Base-by-base conservation (phyloP, 192 early-diverging fungal genomes). In the Coemansia sp. region DNA sequence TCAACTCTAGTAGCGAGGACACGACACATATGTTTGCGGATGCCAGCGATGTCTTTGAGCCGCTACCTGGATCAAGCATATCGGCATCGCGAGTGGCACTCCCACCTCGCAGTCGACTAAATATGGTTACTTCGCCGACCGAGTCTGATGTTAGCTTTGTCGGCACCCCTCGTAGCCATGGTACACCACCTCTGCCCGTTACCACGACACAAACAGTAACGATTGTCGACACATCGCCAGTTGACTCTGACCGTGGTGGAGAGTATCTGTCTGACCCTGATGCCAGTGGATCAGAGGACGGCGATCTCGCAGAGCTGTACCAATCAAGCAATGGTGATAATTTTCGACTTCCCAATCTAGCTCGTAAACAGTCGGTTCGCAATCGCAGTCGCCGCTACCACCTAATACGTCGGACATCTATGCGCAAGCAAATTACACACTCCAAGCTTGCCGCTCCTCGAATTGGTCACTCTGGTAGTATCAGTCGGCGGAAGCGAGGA, bases 311-410 rank as follows among this genome's bases (percentile, higher is more conserved):
- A 2, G 74, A 76, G 61, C 71, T 81, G 8, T 76, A 76, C 36
- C 66, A 52, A 5, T 70, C 71, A 2, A 71, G 65, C 6, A 70
- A 68, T 3, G 72, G 75, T 36, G 80, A 78, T 66, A 69, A 73
- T 36, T 75, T 78, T 68, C 76, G 72, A 7, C 31, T 70, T 8
- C 76, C 81, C 31, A 78, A 78, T 46, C 44, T 78, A 20, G 67
- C 76, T 3, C 81, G 70, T 62, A 67, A 72, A 22, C 70, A 61
- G 10, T 75, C 81, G 9, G 43, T 47, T 11, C 69, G 66, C 46
- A 49, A 39, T 11, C 69, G 66, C 15, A 68, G 44, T 38, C 31
- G 38, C 24, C 66, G 47, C 24, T 61, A 55, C 16, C 70, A 69
- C 20, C 13, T 82, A 22, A 33, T 67, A 24, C 80, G 72, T 15